These are phyloP conservation scores for Taxawa tesnikishii DNA, from an alignment of 2,329 filamentous ascomycete species.

Conservation along the genomic window DNA sequence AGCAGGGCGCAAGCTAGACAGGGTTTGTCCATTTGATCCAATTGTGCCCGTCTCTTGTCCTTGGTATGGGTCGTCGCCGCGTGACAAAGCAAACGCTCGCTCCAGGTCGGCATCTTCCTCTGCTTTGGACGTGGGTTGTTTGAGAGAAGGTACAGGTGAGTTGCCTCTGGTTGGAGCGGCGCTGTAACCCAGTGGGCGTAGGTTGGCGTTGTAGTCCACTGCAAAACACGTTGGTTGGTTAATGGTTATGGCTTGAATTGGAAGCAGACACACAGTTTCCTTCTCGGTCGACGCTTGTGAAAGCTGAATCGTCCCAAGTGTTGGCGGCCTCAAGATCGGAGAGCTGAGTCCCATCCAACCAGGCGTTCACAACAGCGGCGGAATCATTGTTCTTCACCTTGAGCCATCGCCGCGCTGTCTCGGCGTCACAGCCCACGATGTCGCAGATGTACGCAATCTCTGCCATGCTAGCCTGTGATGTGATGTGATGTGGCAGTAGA, in stretches of 20 bases:
- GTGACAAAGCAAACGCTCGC: conserved; percentile 14
- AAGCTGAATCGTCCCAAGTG: conserved; percentile 17
- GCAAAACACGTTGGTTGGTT: not conserved
- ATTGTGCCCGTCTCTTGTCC: conserved; percentile 44
- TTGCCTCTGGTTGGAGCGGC: conserved; percentile 18
- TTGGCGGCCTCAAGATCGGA: not conserved
- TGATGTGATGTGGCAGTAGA: no score
- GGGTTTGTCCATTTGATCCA: conserved; percentile 20
- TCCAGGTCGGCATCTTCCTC: conserved; percentile 18
- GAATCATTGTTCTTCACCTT: conserved; percentile 20
- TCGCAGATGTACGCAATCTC: conserved; percentile 12
- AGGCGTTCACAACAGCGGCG: conserved; percentile 15
- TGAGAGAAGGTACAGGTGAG: conserved; percentile 13
- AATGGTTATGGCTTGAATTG: no score
- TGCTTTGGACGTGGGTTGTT: conserved; percentile 14
- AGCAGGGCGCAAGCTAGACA: conserved; percentile 43
- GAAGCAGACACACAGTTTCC: conserved; percentile 12
- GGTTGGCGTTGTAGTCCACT: conserved; percentile 11
- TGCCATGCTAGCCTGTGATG: no score
- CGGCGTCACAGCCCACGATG: conserved; percentile 10
- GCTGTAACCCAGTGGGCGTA: conserved; percentile 16
- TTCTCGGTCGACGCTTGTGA: conserved; percentile 16
- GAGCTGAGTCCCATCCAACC: conserved; percentile 11
- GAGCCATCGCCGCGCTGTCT: conserved; percentile 16
- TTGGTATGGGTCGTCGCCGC: conserved; percentile 7